Percentiles rank a stretch among this genome's conserved stretches.
Conservation (phyloP, 192 early-diverging fungal genomes). For the Gonapodya prolifera region DNA sequence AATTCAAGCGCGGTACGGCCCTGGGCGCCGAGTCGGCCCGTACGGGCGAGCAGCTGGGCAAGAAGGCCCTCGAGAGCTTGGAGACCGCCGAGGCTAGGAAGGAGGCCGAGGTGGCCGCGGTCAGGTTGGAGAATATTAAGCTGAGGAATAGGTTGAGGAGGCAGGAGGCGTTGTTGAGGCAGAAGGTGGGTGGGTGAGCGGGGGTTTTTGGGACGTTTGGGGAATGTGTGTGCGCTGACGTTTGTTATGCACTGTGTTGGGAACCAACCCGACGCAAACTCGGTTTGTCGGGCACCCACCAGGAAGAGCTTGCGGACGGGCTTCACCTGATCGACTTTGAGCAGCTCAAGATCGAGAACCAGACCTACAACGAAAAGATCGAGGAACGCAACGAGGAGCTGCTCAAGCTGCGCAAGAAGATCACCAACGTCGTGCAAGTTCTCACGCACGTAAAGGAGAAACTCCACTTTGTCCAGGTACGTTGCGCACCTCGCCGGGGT, state of each 20-base stretch:
- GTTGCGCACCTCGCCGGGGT: not conserved
- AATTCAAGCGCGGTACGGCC: slow-evolving; percentile 31
- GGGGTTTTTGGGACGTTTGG: not conserved
- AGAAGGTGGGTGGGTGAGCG: slow-evolving; percentile 22
- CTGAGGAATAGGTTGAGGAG: slow-evolving; percentile 38
- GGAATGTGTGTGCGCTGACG: not conserved
- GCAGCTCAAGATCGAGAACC: slow-evolving; percentile 53
- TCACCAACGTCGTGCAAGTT: slow-evolving; percentile 48
- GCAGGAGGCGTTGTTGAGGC: slow-evolving; percentile 34
- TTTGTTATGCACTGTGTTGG: too few species aligned
- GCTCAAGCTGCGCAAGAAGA: slow-evolving; percentile 45
- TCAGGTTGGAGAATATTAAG: slow-evolving; percentile 46
- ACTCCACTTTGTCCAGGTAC: slow-evolving; percentile 39
- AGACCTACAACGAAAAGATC: slow-evolving; percentile 53
- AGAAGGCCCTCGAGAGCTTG: slow-evolving; percentile 31
- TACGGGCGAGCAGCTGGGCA: slow-evolving; percentile 31
- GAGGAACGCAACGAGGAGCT: slow-evolving; percentile 51
- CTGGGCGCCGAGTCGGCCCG: slow-evolving; percentile 34
- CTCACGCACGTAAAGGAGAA: slow-evolving; percentile 53
- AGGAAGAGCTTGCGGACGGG: slow-evolving; percentile 52
- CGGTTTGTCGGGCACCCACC: not conserved
- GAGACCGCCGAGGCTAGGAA: slow-evolving; percentile 35
- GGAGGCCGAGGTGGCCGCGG: slow-evolving; percentile 39
- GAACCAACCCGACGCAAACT: too few species aligned
- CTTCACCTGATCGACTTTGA: slow-evolving; percentile 53